Conservation (phyloP, 192 early-diverging fungal species). For the Coemansia asiatica region DNA sequence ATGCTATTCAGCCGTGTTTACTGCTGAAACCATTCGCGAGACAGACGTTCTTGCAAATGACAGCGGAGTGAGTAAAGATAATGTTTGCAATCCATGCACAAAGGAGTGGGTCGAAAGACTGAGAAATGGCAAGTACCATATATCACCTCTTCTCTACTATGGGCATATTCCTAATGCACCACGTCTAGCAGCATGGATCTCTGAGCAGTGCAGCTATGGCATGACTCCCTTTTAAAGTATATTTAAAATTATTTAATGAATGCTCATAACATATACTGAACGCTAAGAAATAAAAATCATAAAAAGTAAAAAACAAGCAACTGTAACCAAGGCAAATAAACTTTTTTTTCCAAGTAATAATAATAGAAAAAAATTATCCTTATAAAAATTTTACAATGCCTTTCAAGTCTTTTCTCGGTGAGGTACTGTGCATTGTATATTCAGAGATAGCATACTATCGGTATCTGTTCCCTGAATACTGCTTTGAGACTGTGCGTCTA, state of each 20-base stretch:
- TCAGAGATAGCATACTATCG: constrained; percentile 44
- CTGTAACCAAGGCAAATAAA: too few relatives aligned
- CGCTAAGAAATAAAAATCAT: too few relatives aligned
- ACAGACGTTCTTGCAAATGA: constrained; percentile 9
- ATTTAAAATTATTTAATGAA: background rate
- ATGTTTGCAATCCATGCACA: constrained; percentile 39
- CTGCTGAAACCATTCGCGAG: constrained; percentile 34
- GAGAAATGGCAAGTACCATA: constrained; percentile 19
- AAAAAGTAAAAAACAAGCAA: too few relatives aligned
- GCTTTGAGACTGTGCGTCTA: constrained; percentile 13
- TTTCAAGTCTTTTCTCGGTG: constrained; percentile 8
- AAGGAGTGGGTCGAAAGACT: constrained; percentile 38
- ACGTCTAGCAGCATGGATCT: constrained; percentile 48
- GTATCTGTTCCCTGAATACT: constrained; percentile 40
- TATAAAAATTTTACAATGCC: background rate
- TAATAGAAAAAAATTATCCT: background rate
- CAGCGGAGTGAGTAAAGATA: constrained; percentile 6
- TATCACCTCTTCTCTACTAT: constrained; percentile 50
- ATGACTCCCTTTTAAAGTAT: constrained; percentile 22
- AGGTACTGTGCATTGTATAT: constrained; percentile 30
- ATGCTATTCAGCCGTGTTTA: constrained; percentile 41
- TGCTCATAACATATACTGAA: constrained; percentile 12
- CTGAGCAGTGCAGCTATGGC: constrained; percentile 43
- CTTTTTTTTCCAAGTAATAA: too few relatives aligned
- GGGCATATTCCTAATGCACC: constrained; percentile 48